A percentile compares a stretch with the other conserved stretches of the same genome.
Conservation (phyloP, 352 stramenopile species). For the Phytopythium vexans region DNA sequence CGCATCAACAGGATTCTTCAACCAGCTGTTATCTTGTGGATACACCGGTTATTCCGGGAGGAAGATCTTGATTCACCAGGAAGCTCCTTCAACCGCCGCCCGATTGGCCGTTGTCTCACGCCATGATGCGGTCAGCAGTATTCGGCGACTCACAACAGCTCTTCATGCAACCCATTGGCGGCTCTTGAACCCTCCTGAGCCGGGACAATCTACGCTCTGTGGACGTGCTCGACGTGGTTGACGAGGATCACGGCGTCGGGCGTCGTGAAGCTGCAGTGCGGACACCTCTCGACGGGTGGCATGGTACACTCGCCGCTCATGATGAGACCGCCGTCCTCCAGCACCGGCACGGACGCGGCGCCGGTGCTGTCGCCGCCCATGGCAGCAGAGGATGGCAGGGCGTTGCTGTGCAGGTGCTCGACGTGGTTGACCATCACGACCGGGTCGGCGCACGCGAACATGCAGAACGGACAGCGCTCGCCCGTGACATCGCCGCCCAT, state of each 20-base stretch:
- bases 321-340: constrained; percentile 3
- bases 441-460: constrained; percentile 38
- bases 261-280: constrained; percentile 55
- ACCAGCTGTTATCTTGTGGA: too few species aligned
- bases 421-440: constrained; percentile 71
- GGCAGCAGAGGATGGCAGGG: neutral
- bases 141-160: neutral
- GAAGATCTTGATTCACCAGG: too few species aligned
- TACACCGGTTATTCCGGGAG: too few species aligned
- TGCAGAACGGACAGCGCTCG: constrained; percentile 60
- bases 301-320: neutral
- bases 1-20: too few species aligned
- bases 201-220: constrained; percentile 25
- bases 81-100: too few species aligned
- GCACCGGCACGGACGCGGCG: neutral
- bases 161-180: neutral
- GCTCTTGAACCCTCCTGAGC: neutral
- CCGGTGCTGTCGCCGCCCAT: neutral
- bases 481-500: constrained; percentile 2
- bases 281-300: constrained; percentile 36
- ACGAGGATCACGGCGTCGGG: constrained; percentile 64
- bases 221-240: constrained; percentile 74
- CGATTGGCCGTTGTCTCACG: too few species aligned
- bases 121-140: too few species aligned
- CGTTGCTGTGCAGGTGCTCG: constrained; percentile 28